Percentiles rank a stretch among this genome's conserved stretches.
phyloP scores from a whole-genome alignment of 139 green algal species.

The Parachlorella kessleri region DNA sequence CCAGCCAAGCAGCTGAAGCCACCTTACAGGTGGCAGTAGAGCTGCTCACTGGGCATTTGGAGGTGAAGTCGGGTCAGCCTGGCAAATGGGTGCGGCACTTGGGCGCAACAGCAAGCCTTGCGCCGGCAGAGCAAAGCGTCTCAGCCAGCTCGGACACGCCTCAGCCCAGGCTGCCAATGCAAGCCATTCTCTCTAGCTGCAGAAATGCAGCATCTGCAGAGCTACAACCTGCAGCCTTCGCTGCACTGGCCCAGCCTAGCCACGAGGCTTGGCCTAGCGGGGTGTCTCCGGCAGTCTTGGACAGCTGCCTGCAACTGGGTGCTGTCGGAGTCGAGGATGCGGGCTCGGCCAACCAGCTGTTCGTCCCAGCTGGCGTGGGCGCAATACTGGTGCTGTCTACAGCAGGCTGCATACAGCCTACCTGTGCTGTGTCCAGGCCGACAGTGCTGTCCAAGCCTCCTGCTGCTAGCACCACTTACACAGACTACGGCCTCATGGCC shows the following conservation, averaged over 20 bases:
- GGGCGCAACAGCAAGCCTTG: not conserved
- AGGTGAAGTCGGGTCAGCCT: slow-evolving; percentile 3
- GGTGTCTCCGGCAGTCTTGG: slow-evolving; percentile 36
- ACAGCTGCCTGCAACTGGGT: slow-evolving; percentile 39
- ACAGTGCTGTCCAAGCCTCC: not conserved
- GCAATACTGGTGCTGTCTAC: slow-evolving; percentile 15
- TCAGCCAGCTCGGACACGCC: not conserved
- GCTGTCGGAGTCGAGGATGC: not conserved
- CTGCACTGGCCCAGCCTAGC: not conserved
- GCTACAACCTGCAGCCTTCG: slow-evolving; percentile 2
- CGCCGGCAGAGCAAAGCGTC: not conserved
- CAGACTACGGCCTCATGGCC: slow-evolving; percentile 13
- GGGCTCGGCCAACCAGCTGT: not conserved
- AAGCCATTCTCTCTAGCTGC: slow-evolving; percentile 12
- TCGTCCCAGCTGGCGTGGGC: slow-evolving; percentile 25
- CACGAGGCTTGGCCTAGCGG: slow-evolving; percentile 20
- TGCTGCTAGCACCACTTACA: slow-evolving; percentile 2
- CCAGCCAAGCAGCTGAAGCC: not conserved
- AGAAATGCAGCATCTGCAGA: no score
- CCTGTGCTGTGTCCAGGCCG: not conserved
- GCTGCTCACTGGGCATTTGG: slow-evolving; percentile 18
- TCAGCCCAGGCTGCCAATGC: not conserved
- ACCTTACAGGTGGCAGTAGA: slow-evolving; percentile 1
- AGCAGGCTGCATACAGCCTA: not conserved
- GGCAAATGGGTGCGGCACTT: not conserved